Evolutionary conservation across 768 basidiomycete species (phyloP).

Genomic region (Exsudoporus frostii): DNA sequence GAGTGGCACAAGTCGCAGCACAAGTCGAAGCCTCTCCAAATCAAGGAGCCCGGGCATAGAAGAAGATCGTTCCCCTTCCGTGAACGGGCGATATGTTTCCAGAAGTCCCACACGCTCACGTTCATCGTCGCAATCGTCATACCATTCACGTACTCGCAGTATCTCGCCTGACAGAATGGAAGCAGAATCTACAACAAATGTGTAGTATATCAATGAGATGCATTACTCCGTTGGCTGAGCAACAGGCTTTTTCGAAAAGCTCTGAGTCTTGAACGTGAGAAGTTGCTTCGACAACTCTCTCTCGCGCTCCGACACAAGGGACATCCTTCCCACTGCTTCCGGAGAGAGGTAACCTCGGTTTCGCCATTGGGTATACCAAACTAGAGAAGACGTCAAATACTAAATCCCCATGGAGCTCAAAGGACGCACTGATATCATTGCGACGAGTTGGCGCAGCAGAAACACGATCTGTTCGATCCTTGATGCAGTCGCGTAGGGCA

Average conservation of each 20-base stretch:
- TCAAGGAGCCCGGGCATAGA: slow-evolving; percentile 24
- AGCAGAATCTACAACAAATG: slow-evolving; percentile 21
- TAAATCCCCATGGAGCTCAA: background rate
- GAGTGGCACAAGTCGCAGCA: slow-evolving; percentile 40
- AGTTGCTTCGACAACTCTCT: slow-evolving; percentile 60
- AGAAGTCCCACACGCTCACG: slow-evolving; percentile 53
- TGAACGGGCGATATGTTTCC: slow-evolving; percentile 59
- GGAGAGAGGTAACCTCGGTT: slow-evolving; percentile 77
- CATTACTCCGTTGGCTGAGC: slow-evolving; percentile 21
- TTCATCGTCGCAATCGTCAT: slow-evolving; percentile 41
- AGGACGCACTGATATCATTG: slow-evolving; percentile 71
- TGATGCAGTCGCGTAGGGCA: slow-evolving; percentile 74
- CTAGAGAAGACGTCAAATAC: slow-evolving; percentile 34
- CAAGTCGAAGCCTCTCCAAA: slow-evolving; percentile 25
- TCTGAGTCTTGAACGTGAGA: slow-evolving; percentile 44
- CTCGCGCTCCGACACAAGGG: slow-evolving; percentile 71
- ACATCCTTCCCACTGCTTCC: slow-evolving; percentile 53
- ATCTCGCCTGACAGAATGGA: slow-evolving; percentile 59
- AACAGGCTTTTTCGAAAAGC: slow-evolving; percentile 28
- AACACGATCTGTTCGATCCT: slow-evolving; percentile 65
- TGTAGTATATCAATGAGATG: slow-evolving; percentile 10
- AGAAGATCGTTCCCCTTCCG: slow-evolving; percentile 37
- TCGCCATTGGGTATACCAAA: slow-evolving; percentile 72
- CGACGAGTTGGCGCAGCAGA: slow-evolving; percentile 83
- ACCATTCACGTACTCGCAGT: slow-evolving; percentile 56